phyloP scores from a whole-genome alignment of 1,284 basidiomycete species.

The Fistulinella cinereoalba region DNA sequence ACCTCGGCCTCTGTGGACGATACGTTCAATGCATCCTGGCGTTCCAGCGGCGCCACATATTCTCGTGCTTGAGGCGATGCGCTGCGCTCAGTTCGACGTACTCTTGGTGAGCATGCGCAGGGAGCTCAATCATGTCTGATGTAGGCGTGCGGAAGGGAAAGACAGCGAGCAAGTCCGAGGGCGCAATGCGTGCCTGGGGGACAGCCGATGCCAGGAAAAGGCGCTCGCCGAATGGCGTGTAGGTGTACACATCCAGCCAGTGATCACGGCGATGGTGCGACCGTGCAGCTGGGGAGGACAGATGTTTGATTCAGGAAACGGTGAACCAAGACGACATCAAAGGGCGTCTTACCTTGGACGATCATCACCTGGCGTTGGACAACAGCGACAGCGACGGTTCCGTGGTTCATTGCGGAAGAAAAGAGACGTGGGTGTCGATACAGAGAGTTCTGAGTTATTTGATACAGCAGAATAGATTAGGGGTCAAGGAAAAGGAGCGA shows the following conservation, averaged over 20 bases:
- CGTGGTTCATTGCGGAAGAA: constrained; percentile 48
- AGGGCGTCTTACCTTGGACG: constrained; percentile 50
- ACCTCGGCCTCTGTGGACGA: neutral
- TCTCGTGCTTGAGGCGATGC: constrained; percentile 50
- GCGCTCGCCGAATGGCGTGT: constrained; percentile 56
- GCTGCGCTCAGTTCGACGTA: constrained; percentile 50
- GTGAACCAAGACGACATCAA: neutral
- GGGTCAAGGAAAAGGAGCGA: constrained; percentile 4
- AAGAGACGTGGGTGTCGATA: constrained; percentile 12
- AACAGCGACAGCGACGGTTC: constrained; percentile 60
- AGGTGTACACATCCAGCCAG: constrained; percentile 62
- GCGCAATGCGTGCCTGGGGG: constrained; percentile 56
- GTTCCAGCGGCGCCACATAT: constrained; percentile 49
- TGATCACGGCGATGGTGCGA: constrained; percentile 50
- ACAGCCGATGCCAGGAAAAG: constrained; percentile 56
- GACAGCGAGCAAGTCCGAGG: constrained; percentile 53
- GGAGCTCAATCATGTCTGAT: constrained; percentile 59
- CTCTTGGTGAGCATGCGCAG: constrained; percentile 51
- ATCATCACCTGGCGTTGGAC: constrained; percentile 63
- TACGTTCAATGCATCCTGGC: constrained; percentile 30
- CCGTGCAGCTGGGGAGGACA: constrained; percentile 46
- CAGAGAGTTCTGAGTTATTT: constrained; percentile 7
- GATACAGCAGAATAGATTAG: constrained; percentile 12
- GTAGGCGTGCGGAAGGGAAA: constrained; percentile 45
- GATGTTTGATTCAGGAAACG: constrained; percentile 7